These are phyloP conservation scores for Aspergillus transmontanensis DNA, from an alignment of 2,329 filamentous ascomycete genomes.

Conservation along the genomic window DNA sequence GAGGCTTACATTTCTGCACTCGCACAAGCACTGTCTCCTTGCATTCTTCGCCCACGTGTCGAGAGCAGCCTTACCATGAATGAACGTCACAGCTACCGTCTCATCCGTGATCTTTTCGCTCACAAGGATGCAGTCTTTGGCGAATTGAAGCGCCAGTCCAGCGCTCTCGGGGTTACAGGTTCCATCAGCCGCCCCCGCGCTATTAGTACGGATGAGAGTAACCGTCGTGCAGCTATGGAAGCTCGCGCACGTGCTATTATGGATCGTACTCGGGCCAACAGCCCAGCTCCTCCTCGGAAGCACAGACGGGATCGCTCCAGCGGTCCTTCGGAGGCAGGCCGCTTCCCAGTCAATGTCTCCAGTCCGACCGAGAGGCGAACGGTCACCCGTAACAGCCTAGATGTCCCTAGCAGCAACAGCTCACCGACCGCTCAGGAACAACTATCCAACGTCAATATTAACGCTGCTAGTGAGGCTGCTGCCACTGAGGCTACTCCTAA, in stretches of 20 bases:
- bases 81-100: conserved; percentile 86
- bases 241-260: conserved; percentile 81
- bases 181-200: conserved; percentile 72
- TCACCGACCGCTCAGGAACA: conserved; percentile 42
- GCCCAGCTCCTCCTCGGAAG: conserved; percentile 57
- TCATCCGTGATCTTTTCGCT: conserved; percentile 87
- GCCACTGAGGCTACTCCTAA: conserved; percentile 48
- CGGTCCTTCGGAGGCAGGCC: conserved; percentile 69
- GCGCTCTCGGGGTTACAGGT: conserved; percentile 48
- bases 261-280: conserved; percentile 71
- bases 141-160: conserved; percentile 78
- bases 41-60: conserved; percentile 80
- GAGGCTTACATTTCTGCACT: conserved; percentile 79
- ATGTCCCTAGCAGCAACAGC: conserved; percentile 70
- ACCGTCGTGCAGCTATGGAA: conserved; percentile 90
- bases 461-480: conserved; percentile 29
- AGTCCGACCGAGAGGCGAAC: conserved; percentile 56
- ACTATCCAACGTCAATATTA: conserved; percentile 28
- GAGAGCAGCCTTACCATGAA: conserved; percentile 94
- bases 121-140: conserved; percentile 96
- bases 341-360: conserved; percentile 79
- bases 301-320: conserved; percentile 83
- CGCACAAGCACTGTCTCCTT: conserved; percentile 75
- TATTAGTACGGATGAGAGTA: conserved; percentile 93
- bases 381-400: conserved; percentile 68